Evolutionary conservation across 345 rosid genomes (phyloP).

Genomic region (Chamaenerion angustifolium): DNA sequence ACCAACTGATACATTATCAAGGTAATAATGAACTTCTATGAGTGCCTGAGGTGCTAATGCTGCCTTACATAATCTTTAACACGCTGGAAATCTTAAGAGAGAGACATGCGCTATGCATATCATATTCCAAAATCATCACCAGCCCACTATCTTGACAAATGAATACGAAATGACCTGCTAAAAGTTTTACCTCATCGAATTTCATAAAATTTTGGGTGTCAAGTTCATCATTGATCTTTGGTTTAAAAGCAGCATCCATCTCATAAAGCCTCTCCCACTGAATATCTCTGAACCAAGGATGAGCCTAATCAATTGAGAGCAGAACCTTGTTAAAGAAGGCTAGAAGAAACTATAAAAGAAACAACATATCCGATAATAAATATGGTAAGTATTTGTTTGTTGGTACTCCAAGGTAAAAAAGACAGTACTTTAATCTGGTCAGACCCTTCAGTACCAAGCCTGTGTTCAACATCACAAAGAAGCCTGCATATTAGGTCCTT

Average conservation of each 20-base stretch:
- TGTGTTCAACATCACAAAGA: slow-evolving; percentile 75
- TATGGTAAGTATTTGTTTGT: neutral
- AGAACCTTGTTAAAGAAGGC: too few species aligned
- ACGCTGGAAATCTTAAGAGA: too few species aligned
- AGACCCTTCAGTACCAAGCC: slow-evolving; percentile 71
- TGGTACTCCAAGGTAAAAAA: neutral
- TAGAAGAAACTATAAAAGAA: neutral
- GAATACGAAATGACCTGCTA: neutral
- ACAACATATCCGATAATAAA: neutral
- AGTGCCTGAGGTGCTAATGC: too few species aligned
- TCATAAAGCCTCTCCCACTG: slow-evolving; percentile 69
- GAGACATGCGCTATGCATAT: too few species aligned
- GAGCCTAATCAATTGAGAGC: slow-evolving; percentile 31
- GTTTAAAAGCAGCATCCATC: slow-evolving; percentile 86
- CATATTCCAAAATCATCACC: neutral
- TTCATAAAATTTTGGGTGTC: slow-evolving; percentile 89
- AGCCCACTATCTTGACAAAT: neutral
- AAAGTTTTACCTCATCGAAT: slow-evolving; percentile 63
- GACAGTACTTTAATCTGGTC: slow-evolving; percentile 51
- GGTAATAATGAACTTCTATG: too few species aligned
- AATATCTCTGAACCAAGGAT: slow-evolving; percentile 91
- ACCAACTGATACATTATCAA: too few species aligned
- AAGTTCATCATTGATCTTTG: slow-evolving; percentile 67
- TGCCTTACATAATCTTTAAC: too few species aligned
- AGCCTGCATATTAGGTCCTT: slow-evolving; percentile 58